Percentiles rank a stretch among this genome's conserved stretches.
Conservation (phyloP, 306 rosid genomes). For the Cicer cuneatum region DNA sequence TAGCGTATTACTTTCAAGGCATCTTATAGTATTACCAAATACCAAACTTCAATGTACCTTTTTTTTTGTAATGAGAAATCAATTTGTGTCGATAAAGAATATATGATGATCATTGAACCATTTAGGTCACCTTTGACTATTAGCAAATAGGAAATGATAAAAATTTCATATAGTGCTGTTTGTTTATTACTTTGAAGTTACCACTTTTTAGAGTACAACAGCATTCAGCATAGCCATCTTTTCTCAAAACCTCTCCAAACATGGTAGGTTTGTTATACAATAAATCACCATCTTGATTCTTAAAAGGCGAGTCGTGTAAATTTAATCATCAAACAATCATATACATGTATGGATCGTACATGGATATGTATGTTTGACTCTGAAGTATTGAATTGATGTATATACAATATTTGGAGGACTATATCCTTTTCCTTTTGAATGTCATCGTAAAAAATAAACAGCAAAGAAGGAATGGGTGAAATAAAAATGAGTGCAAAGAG, state of each 20-base stretch:
- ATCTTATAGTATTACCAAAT: slow-evolving; percentile 7
- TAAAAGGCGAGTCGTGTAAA: neutral
- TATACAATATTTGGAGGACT: neutral
- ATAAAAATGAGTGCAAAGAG: neutral
- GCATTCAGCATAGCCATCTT: neutral
- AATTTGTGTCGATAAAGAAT: neutral
- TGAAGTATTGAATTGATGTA: neutral
- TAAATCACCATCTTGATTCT: neutral
- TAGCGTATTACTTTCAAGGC: slow-evolving; percentile 8
- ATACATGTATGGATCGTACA: neutral
- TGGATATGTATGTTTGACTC: neutral
- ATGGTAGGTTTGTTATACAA: neutral
- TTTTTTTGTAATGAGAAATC: neutral
- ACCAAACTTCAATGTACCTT: neutral
- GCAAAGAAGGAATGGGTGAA: neutral
- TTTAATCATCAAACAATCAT: neutral
- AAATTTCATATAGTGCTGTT: neutral
- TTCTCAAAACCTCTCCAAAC: neutral
- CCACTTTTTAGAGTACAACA: neutral
- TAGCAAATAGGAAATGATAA: slow-evolving; percentile 4
- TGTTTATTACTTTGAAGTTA: neutral
- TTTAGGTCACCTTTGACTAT: neutral
- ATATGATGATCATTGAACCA: neutral
- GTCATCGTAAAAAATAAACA: neutral
- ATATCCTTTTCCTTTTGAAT: neutral